Evolutionary conservation across 495 filamentous ascomycete species (phyloP).

Genomic region (Podospora didyma): DNA sequence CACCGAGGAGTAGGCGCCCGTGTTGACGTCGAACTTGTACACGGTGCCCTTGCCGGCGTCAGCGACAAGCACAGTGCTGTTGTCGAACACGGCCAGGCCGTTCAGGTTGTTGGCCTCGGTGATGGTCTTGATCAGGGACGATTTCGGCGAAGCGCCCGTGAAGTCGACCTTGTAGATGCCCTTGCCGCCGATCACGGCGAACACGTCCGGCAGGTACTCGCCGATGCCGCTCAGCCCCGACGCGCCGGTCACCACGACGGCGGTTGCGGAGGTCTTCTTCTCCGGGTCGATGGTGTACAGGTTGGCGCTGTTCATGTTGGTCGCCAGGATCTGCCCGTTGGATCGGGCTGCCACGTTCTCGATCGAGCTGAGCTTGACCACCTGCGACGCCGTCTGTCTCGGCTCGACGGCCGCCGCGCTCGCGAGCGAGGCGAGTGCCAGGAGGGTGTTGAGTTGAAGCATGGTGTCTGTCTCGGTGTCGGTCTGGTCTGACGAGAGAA

Average conservation of each 20-base stretch:
- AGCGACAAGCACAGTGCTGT: conserved; percentile 36
- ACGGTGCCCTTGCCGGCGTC: conserved; percentile 38
- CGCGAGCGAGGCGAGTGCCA: conserved; percentile 17
- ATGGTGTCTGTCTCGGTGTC: conserved; percentile 7
- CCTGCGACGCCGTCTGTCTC: conserved; percentile 25
- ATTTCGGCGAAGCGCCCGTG: conserved; percentile 23
- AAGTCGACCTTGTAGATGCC: conserved; percentile 39
- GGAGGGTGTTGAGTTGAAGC: conserved; percentile 20
- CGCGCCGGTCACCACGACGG: conserved; percentile 28
- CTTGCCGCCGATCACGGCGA: conserved; percentile 40
- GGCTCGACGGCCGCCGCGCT: conserved; percentile 19
- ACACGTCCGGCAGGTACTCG: conserved; percentile 37
- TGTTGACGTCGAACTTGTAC: conserved; percentile 36
- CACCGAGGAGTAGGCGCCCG: conserved; percentile 29
- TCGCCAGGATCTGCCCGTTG: conserved; percentile 42
- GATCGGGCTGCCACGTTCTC: conserved; percentile 47
- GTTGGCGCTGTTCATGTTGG: conserved; percentile 33
- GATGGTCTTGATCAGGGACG: conserved; percentile 32
- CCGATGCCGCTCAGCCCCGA: conserved; percentile 39
- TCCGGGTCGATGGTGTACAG: conserved; percentile 29
- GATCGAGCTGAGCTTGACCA: conserved; percentile 31
- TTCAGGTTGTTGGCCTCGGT: conserved; percentile 38
- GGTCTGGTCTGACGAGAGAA: not conserved
- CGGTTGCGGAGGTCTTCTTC: conserved; percentile 31
- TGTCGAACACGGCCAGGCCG: conserved; percentile 35